phyloP scores from a whole-genome alignment of 768 basidiomycete species.

The Lentinus brumalis region DNA sequence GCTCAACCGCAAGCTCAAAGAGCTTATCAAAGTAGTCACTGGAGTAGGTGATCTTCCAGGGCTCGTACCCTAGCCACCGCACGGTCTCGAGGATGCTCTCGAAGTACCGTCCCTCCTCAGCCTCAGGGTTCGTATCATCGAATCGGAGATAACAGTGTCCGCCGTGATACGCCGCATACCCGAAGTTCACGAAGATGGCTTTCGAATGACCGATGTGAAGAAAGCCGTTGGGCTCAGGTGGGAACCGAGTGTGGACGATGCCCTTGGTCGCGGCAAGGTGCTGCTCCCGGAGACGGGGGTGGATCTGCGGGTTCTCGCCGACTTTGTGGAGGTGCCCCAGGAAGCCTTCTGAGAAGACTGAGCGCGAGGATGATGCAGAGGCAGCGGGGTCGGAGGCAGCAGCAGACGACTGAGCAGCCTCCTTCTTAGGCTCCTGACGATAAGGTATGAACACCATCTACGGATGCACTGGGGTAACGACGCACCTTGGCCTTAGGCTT shows the following conservation, averaged over 20 bases:
- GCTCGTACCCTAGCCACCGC: slow-evolving; percentile 96
- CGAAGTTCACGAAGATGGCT: slow-evolving; percentile 97
- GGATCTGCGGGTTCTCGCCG: slow-evolving; percentile 89
- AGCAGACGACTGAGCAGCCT: slow-evolving; percentile 32
- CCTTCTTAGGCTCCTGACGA: slow-evolving; percentile 54
- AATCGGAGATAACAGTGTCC: slow-evolving; percentile 94
- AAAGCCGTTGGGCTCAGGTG: slow-evolving; percentile 97
- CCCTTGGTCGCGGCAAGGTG: slow-evolving; percentile 83
- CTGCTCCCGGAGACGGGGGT: slow-evolving; percentile 72
- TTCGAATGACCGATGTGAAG: slow-evolving; percentile 97
- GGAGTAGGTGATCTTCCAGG: slow-evolving; percentile 99
- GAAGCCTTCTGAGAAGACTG: slow-evolving; percentile 94
- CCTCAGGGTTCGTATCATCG: slow-evolving; percentile 98
- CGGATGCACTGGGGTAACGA: background rate
- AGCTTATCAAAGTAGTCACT: slow-evolving; percentile 93
- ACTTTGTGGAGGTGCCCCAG: slow-evolving; percentile 90
- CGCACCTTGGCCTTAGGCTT: slow-evolving; percentile 70
- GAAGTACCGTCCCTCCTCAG: slow-evolving; percentile 94
- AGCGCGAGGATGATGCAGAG: slow-evolving; percentile 44
- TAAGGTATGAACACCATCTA: background rate
- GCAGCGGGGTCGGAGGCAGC: slow-evolving; percentile 39
- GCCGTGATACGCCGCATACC: slow-evolving; percentile 94
- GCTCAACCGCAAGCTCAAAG: slow-evolving; percentile 82
- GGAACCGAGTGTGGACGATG: slow-evolving; percentile 92
- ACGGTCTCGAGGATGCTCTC: slow-evolving; percentile 95